Conservation (phyloP, 2,329 filamentous ascomycete species). For the Pezicula rhizophila region DNA sequence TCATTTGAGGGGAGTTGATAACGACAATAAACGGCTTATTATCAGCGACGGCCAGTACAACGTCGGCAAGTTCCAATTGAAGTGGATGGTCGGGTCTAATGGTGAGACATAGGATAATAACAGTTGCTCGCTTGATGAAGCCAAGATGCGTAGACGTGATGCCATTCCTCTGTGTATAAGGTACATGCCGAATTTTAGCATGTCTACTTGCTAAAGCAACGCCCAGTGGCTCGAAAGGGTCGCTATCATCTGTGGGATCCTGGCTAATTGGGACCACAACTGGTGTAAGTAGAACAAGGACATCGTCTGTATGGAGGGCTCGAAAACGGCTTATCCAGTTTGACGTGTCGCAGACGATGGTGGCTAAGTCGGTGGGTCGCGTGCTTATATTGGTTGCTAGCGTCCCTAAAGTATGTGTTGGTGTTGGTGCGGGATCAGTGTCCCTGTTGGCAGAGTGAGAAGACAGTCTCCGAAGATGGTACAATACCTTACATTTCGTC, state of each 20-base stretch:
- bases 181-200: conserved; percentile 61
- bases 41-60: conserved; percentile 33
- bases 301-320: conserved; percentile 40
- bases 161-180: conserved; percentile 54
- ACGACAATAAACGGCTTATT: conserved; percentile 46
- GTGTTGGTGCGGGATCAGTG: background rate
- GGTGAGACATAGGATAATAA: conserved; percentile 42
- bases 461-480: background rate
- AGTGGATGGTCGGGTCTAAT: conserved; percentile 38
- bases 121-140: conserved; percentile 26
- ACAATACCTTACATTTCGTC: background rate
- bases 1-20: conserved; percentile 42
- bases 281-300: conserved; percentile 58
- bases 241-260: conserved; percentile 38
- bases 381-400: background rate
- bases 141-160: conserved; percentile 41
- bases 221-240: conserved; percentile 70
- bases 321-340: conserved; percentile 42
- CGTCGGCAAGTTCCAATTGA: conserved; percentile 45
- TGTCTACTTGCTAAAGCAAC: conserved; percentile 55
- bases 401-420: background rate
- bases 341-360: conserved; percentile 25
- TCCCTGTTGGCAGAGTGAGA: background rate
- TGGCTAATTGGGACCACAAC: conserved; percentile 41
- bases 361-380: conserved; percentile 5